Percentiles rank a stretch among this genome's conserved stretches.
Conservation (phyloP, 2,329 filamentous ascomycete species). For the Chaetoscypha palmicola region DNA sequence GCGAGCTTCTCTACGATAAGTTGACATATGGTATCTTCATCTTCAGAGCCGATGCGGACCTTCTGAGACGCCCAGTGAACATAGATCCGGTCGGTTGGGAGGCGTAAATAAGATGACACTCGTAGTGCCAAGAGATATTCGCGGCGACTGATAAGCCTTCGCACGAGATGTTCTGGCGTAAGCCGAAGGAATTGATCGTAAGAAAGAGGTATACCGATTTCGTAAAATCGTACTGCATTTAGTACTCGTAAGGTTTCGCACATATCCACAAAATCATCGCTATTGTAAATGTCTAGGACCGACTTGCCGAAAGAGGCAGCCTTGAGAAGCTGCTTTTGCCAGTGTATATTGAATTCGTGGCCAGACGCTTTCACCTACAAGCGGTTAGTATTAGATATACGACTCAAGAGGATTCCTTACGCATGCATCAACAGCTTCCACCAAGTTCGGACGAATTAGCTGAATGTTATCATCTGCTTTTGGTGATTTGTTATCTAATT, state of each 20-base stretch:
- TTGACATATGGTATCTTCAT: conserved; percentile 81
- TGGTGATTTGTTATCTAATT: conserved; percentile 87
- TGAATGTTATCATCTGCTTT: conserved; percentile 98
- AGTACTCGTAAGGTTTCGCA: conserved; percentile 88
- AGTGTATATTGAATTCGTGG: conserved; percentile 80
- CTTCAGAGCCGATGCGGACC: conserved; percentile 74
- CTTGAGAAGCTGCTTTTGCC: conserved; percentile 94
- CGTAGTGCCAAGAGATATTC: conserved; percentile 88
- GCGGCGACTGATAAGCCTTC: conserved; percentile 77
- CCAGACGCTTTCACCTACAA: conserved; percentile 70
- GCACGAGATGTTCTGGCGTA: conserved; percentile 81
- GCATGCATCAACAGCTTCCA: conserved; percentile 89
- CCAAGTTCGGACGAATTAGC: conserved; percentile 77
- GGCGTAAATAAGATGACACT: conserved; percentile 76
- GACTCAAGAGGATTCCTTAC: conserved; percentile 30
- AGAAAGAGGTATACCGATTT: conserved; percentile 81
- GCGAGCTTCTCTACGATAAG: conserved; percentile 80
- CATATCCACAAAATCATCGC: conserved; percentile 98
- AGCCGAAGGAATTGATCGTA: conserved; percentile 91
- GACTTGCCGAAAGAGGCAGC: conserved; percentile 97
- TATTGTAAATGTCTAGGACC: conserved; percentile 93
- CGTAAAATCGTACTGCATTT: conserved; percentile 86
- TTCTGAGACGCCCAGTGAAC: conserved; percentile 97
- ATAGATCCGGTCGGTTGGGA: conserved; percentile 85
- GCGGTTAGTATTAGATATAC: conserved; percentile 13